Evolutionary conservation across 1,284 basidiomycete species (phyloP).

Genomic region (Phlebopus sp.): DNA sequence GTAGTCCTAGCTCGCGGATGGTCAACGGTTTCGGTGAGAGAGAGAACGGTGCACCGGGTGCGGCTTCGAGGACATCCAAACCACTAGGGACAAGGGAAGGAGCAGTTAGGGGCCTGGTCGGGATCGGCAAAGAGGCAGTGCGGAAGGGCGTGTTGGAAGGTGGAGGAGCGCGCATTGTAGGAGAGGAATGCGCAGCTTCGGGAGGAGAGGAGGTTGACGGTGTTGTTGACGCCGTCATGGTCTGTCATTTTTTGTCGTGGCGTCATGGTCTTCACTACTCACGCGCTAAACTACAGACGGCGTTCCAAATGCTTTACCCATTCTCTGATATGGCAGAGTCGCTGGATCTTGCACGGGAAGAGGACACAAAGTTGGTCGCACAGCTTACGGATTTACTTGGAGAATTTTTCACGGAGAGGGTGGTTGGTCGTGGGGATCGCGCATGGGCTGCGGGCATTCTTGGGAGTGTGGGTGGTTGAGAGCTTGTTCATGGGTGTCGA

Average conservation of each 20-base stretch:
- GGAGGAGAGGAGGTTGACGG: constrained; percentile 37
- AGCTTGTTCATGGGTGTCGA: constrained; percentile 7
- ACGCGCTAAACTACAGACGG: constrained; percentile 41
- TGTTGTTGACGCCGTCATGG: constrained; percentile 58
- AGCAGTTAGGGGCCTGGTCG: constrained; percentile 79
- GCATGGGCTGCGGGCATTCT: constrained; percentile 59
- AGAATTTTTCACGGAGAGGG: constrained; percentile 54
- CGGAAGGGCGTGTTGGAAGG: constrained; percentile 75
- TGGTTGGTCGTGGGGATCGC: constrained; percentile 47
- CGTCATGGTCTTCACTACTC: not conserved
- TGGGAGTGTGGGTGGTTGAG: constrained; percentile 28
- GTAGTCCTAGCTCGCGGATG: constrained; percentile 13
- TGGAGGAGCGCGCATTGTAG: constrained; percentile 70
- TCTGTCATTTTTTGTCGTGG: constrained; percentile 28
- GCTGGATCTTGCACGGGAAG: constrained; percentile 45
- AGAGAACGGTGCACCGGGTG: constrained; percentile 11
- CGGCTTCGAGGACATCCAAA: constrained; percentile 45
- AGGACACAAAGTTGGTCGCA: constrained; percentile 45
- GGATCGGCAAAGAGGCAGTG: constrained; percentile 81
- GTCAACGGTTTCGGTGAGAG: constrained; percentile 30
- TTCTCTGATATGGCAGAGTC: constrained; percentile 54
- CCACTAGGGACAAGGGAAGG: constrained; percentile 79
- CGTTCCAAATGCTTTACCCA: constrained; percentile 55
- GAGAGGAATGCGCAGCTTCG: constrained; percentile 50
- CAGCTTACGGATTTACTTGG: constrained; percentile 57